Conservation (phyloP, 1,284 basidiomycete species). For the Microstroma glucosiphilum region DNA sequence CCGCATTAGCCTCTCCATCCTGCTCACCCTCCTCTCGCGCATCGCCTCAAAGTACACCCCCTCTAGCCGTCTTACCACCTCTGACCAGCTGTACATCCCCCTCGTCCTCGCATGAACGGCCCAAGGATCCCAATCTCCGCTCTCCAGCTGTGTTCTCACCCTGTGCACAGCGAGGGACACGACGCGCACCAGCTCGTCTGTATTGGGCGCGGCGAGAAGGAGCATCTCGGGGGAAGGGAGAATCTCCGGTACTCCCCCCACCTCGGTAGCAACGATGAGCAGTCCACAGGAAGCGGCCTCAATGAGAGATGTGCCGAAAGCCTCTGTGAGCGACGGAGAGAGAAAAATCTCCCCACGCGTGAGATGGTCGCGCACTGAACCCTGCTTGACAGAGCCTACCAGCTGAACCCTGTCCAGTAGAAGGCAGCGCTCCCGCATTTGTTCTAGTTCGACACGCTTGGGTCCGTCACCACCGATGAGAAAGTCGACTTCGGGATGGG, state of each 20-base stretch:
- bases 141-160: background rate
- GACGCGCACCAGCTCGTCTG: background rate
- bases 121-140: background rate
- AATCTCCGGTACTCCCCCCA: conserved; percentile 93
- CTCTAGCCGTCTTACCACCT: conserved; percentile 76
- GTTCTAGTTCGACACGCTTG: conserved; percentile 86
- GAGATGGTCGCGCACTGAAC: conserved; percentile 77
- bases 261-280: conserved; percentile 86
- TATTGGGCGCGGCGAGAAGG: conserved; percentile 65
- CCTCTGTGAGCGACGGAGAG: conserved; percentile 91
- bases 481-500: conserved; percentile 78
- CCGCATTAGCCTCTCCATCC: conserved; percentile 23
- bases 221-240: conserved; percentile 83
- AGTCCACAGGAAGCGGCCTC: conserved; percentile 93
- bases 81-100: conserved; percentile 77
- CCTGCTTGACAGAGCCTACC: conserved; percentile 71
- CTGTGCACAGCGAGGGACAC: background rate
- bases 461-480: conserved; percentile 87
- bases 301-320: conserved; percentile 91
- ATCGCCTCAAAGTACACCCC: conserved; percentile 70
- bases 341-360: conserved; percentile 80
- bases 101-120: background rate
- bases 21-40: conserved; percentile 28
- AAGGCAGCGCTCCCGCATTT: conserved; percentile 85
- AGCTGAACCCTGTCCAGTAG: conserved; percentile 86